These are phyloP conservation scores for Heritiera littoralis DNA, from an alignment of 345 rosid species.

Conservation along the genomic window DNA sequence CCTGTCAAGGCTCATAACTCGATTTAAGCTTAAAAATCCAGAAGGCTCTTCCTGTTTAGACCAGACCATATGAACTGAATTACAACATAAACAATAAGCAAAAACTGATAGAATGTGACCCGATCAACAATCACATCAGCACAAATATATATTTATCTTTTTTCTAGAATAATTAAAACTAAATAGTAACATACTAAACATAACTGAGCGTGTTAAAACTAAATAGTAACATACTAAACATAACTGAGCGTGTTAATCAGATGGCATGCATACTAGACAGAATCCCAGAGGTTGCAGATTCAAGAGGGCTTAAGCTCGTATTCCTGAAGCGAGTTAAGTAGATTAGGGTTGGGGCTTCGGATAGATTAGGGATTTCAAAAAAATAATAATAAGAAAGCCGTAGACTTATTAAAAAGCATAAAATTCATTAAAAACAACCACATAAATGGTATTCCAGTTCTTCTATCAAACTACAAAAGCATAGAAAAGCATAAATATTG, in stretches of 20 bases:
- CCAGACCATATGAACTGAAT: constrained; percentile 16
- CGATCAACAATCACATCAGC: not conserved
- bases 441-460: not conserved
- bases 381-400: not conserved
- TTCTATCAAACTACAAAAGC: not conserved
- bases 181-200: not conserved
- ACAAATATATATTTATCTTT: not conserved
- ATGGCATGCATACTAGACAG: no score
- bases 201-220: not conserved
- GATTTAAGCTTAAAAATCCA: constrained; percentile 82
- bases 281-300: no score
- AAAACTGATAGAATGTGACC: not conserved
- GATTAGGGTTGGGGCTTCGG: no score
- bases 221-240: no score
- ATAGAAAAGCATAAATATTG: not conserved
- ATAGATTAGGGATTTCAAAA: no score
- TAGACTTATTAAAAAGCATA: not conserved
- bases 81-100: not conserved
- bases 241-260: no score
- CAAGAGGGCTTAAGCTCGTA: no score
- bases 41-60: constrained; percentile 67
- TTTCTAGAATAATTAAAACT: not conserved
- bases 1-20: constrained; percentile 95
- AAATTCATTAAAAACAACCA: not conserved
- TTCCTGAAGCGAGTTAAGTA: no score